Evolutionary conservation across 495 filamentous ascomycete species (phyloP).

Genomic region (Xylaria longipes): DNA sequence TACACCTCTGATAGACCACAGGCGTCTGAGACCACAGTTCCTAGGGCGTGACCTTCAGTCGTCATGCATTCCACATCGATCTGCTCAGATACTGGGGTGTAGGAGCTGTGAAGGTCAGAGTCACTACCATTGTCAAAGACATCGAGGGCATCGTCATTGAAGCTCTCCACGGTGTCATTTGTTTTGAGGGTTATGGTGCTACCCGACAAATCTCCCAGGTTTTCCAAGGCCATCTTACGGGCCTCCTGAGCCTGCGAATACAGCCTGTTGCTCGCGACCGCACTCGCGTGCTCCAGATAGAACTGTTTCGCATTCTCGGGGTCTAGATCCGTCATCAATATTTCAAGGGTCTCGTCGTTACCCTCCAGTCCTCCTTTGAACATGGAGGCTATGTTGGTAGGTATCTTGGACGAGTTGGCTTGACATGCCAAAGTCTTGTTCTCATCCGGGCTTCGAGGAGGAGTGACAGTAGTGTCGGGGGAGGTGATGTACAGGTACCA

Average conservation of each 20-base stretch:
- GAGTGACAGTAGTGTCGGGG: constrained; percentile 79
- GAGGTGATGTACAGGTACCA: constrained; percentile 98
- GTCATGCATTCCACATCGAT: constrained; percentile 74
- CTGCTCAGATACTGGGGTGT: constrained; percentile 61
- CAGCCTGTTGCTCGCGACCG: constrained; percentile 81
- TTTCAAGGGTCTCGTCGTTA: constrained; percentile 91
- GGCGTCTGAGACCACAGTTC: constrained; percentile 87
- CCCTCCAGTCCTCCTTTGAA: constrained; percentile 50
- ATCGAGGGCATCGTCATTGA: constrained; percentile 66
- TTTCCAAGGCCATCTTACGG: constrained; percentile 57
- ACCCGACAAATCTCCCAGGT: constrained; percentile 58
- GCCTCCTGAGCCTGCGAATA: constrained; percentile 66
- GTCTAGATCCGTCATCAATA: constrained; percentile 98
- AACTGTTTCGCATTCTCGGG: constrained; percentile 93
- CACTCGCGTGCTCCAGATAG: constrained; percentile 91
- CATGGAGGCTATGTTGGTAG: constrained; percentile 72
- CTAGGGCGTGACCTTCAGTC: constrained; percentile 93
- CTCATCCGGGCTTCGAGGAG: constrained; percentile 75
- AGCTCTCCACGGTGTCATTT: constrained; percentile 35
- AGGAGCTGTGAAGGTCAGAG: constrained; percentile 66
- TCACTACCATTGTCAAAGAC: constrained; percentile 77
- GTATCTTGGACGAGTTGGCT: constrained; percentile 46
- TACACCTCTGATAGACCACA: constrained; percentile 93
- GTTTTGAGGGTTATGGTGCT: constrained; percentile 46
- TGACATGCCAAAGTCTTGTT: constrained; percentile 44